Evolutionary conservation across 805 yeast genomes (phyloP).

Genomic region (Starmerella ratchasimensis): DNA sequence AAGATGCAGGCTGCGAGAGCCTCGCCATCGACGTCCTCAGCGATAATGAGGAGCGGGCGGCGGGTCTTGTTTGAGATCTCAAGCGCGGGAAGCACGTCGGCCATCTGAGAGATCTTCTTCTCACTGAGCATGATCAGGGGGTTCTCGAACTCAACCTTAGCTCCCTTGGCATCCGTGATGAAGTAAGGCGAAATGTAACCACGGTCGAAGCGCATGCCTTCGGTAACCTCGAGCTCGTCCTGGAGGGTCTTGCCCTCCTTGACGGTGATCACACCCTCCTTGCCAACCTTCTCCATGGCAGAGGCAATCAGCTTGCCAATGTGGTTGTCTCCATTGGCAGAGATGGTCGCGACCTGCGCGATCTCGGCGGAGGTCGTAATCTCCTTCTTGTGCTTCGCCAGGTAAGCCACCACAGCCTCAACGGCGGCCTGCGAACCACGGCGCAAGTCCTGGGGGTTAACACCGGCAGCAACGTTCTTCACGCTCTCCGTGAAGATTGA

Average conservation of each 20-base stretch:
- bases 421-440: conserved; percentile 96
- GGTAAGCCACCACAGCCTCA: conserved; percentile 74
- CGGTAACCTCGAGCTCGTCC: conserved; percentile 92
- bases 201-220: conserved; percentile 97
- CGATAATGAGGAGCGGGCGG: conserved; percentile 83
- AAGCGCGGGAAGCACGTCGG: conserved; percentile 82
- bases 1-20: conserved; percentile 95
- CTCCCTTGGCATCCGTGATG: conserved; percentile 80
- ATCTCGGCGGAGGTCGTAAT: conserved; percentile 89
- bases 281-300: conserved; percentile 98
- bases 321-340: conserved; percentile 91
- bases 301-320: conserved; percentile 81
- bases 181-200: conserved; percentile 96
- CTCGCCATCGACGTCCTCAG: conserved; percentile 96
- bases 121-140: conserved; percentile 80
- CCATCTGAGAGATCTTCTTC: conserved; percentile 81
- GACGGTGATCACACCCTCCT: conserved; percentile 96
- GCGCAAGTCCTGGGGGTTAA: conserved; percentile 97
- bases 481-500: conserved; percentile 90
- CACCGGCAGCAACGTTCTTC: conserved; percentile 95
- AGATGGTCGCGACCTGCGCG: conserved; percentile 95
- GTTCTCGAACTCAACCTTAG: conserved; percentile 89
- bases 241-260: conserved; percentile 94
- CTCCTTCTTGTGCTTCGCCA: conserved; percentile 77
- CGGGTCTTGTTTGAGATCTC: conserved; percentile 86